phyloP scores from a whole-genome alignment of 2,329 filamentous ascomycete genomes.

The Mycosphaerelloides madeirae region DNA sequence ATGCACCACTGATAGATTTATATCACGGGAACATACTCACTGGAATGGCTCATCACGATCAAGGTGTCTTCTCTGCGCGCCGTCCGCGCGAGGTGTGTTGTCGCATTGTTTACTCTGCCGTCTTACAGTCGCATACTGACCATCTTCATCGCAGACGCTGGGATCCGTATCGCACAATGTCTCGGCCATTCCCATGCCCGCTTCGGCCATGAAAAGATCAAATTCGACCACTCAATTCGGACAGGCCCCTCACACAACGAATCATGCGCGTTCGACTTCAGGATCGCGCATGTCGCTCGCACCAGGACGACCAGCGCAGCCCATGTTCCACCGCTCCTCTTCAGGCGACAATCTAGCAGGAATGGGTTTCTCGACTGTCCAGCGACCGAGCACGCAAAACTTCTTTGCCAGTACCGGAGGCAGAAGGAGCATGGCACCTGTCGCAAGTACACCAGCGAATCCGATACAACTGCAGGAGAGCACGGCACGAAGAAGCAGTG shows the following conservation, averaged over 20 bases:
- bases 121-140: constrained; percentile 12
- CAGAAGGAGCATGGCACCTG: constrained; percentile 67
- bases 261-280: constrained; percentile 77
- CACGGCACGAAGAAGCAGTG: constrained; percentile 69
- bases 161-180: constrained; percentile 72
- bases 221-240: constrained; percentile 68
- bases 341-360: constrained; percentile 76
- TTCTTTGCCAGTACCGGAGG: constrained; percentile 55
- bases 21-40: not conserved
- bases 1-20: too few relatives aligned
- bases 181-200: constrained; percentile 80
- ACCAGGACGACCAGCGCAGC: constrained; percentile 75
- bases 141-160: constrained; percentile 60
- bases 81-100: constrained; percentile 77
- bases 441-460: constrained; percentile 47
- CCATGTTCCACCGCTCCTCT: constrained; percentile 78
- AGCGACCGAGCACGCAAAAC: constrained; percentile 74
- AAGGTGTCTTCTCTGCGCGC: constrained; percentile 85
- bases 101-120: constrained; percentile 3
- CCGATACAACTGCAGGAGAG: constrained; percentile 47
- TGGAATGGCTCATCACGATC: constrained; percentile 73
- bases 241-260: constrained; percentile 59
- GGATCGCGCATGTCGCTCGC: constrained; percentile 82
- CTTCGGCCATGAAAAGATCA: constrained; percentile 89
- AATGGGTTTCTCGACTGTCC: constrained; percentile 76